Conservation (phyloP, 805 yeast genomes). For the Wickerhamomyces mucosus region DNA sequence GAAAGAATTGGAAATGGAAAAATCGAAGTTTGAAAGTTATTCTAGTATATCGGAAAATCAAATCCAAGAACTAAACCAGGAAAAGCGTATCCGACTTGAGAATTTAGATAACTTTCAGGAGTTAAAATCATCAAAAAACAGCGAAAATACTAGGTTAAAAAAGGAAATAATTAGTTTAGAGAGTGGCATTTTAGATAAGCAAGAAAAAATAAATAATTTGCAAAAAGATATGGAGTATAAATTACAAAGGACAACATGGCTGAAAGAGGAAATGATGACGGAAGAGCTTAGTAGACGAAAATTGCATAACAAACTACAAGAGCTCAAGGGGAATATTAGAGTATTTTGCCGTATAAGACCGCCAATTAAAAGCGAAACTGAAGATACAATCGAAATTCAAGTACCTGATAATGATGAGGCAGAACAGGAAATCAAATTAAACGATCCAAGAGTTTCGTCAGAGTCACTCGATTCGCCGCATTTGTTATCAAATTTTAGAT, state of each 20-base stretch:
- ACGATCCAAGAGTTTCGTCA: constrained; percentile 7
- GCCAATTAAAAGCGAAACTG: constrained; percentile 12
- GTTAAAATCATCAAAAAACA: background rate
- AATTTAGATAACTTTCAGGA: too few species aligned
- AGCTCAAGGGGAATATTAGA: constrained; percentile 83
- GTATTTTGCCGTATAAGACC: constrained; percentile 87
- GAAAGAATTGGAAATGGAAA: constrained; percentile 1
- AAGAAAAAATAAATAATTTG: constrained; percentile 11
- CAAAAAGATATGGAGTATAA: constrained; percentile 19
- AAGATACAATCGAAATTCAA: constrained; percentile 19
- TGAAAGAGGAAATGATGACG: constrained; percentile 29
- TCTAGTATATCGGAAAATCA: background rate
- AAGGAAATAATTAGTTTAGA: constrained; percentile 12
- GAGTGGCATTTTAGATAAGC: constrained; percentile 9
- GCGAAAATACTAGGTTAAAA: background rate
- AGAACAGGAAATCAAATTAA: constrained; percentile 16
- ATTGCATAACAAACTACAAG: constrained; percentile 71
- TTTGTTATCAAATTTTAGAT: background rate
- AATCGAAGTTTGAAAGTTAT: background rate
- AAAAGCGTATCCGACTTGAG: too few species aligned
- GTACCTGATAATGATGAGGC: constrained; percentile 22
- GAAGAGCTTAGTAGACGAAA: constrained; percentile 52
- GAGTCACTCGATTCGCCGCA: constrained; percentile 1
- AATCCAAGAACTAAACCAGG: constrained; percentile 1
- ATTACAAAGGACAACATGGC: constrained; percentile 19